These are phyloP conservation scores for Aspergillus nanangensis DNA, from an alignment of 495 filamentous ascomycete species.

Conservation along the genomic window DNA sequence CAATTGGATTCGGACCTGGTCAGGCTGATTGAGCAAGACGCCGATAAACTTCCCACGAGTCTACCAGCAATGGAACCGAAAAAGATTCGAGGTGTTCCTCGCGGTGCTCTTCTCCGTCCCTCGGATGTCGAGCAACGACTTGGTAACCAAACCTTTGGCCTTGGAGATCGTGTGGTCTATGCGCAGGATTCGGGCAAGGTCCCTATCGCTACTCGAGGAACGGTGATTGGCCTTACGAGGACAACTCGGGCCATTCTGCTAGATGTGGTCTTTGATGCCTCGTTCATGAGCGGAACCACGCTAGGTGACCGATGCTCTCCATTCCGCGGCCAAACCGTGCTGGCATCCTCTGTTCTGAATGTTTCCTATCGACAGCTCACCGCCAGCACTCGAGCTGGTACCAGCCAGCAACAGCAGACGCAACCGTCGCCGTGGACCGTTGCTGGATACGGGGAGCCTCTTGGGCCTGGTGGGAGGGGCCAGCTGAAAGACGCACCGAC, in stretches of 20 bases:
- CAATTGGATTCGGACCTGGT: slow-evolving; percentile 92
- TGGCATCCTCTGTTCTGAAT: slow-evolving; percentile 79
- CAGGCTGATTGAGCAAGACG: slow-evolving; percentile 70
- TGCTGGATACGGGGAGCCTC: slow-evolving; percentile 55
- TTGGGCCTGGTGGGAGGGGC: slow-evolving; percentile 53
- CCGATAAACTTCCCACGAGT: slow-evolving; percentile 51
- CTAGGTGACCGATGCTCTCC: slow-evolving; percentile 87
- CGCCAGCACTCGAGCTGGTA: slow-evolving; percentile 65
- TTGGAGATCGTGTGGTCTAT: slow-evolving; percentile 91
- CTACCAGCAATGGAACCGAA: slow-evolving; percentile 48
- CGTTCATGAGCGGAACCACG: slow-evolving; percentile 94
- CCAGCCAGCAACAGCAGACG: slow-evolving; percentile 50
- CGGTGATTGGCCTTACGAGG: slow-evolving; percentile 85
- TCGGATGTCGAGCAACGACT: slow-evolving; percentile 88
- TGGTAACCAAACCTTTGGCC: slow-evolving; percentile 73
- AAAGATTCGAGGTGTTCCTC: slow-evolving; percentile 72
- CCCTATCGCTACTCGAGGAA: slow-evolving; percentile 86
- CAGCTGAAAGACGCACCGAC: slow-evolving; percentile 64
- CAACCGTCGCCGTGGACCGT: slow-evolving; percentile 52
- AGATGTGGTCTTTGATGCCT: slow-evolving; percentile 88
- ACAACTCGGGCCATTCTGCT: slow-evolving; percentile 76
- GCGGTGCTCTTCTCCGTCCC: slow-evolving; percentile 83
- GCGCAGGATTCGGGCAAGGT: slow-evolving; percentile 91
- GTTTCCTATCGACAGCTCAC: slow-evolving; percentile 76
- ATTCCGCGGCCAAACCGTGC: slow-evolving; percentile 92